A percentile compares a stretch with the other conserved stretches of the same genome.
phyloP scores from a whole-genome alignment of 306 rosid species.

The Albizia julibrissin region DNA sequence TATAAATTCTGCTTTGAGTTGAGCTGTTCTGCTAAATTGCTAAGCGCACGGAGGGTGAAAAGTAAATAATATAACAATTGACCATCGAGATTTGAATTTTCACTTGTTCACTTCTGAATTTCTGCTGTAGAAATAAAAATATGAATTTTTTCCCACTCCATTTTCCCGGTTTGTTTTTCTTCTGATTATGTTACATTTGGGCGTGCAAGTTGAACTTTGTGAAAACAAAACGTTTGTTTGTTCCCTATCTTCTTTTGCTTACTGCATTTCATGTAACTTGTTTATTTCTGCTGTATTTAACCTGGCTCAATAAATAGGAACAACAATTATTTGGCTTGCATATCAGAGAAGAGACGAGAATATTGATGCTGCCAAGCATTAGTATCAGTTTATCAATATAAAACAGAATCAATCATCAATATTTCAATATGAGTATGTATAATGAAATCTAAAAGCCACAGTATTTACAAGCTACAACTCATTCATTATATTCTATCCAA shows the following conservation, averaged over 20 bases:
- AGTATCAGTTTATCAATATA: not conserved
- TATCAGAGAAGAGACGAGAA: slow-evolving; percentile 14
- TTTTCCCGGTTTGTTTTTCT: not conserved
- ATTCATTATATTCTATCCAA: not conserved
- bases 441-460: not conserved
- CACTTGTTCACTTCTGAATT: not conserved
- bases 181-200: slow-evolving; percentile 12
- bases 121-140: not conserved
- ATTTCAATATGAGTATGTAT: not conserved
- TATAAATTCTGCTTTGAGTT: not conserved
- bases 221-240: not conserved
- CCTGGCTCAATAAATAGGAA: not conserved
- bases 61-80: not conserved
- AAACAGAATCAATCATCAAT: not conserved
- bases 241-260: not conserved
- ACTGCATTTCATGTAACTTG: slow-evolving; percentile 13
- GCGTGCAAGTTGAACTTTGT: not conserved
- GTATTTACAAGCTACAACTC: not conserved
- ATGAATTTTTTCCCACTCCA: not conserved
- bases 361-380: not conserved
- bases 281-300: slow-evolving; percentile 8
- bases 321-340: not conserved
- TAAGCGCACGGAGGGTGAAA: not conserved
- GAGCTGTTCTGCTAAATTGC: slow-evolving; percentile 10
- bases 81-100: slow-evolving; percentile 4